Conservation (phyloP, 2,329 filamentous ascomycete species). For the Nothopassalora personata region DNA sequence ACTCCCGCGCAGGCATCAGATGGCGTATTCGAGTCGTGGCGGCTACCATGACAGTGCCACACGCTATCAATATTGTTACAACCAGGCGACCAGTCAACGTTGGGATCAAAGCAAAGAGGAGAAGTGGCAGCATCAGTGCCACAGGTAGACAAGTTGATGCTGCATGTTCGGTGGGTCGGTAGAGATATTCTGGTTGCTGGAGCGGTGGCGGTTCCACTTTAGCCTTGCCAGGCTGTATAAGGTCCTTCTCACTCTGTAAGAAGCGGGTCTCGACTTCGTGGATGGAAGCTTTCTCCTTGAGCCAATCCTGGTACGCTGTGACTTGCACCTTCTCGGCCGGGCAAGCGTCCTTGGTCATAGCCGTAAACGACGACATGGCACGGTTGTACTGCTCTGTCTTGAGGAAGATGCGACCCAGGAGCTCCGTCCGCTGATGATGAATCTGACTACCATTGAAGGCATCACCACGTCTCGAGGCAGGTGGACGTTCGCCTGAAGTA, state of each 20-base stretch:
- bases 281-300: conserved; percentile 51
- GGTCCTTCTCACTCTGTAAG: conserved; percentile 50
- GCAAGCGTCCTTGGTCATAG: conserved; percentile 47
- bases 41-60: conserved; percentile 32
- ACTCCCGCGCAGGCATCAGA: conserved; percentile 36
- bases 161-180: conserved; percentile 3
- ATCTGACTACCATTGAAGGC: conserved; percentile 51
- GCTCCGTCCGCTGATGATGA: conserved; percentile 55
- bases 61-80: conserved; percentile 36
- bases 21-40: conserved; percentile 32
- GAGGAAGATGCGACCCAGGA: conserved; percentile 58
- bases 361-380: conserved; percentile 54
- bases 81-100: conserved; percentile 38
- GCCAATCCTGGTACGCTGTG: conserved; percentile 51
- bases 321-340: conserved; percentile 50
- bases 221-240: conserved; percentile 39
- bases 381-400: conserved; percentile 65
- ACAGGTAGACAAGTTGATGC: conserved; percentile 32
- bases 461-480: conserved; percentile 59
- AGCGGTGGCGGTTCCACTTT: background rate
- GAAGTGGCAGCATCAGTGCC: conserved; percentile 37
- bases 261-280: conserved; percentile 57
- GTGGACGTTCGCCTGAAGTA: conserved; percentile 17
- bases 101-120: conserved; percentile 41
- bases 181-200: background rate